phyloP scores from a whole-genome alignment of 495 filamentous ascomycete genomes.

The Penicillium arizonense region DNA sequence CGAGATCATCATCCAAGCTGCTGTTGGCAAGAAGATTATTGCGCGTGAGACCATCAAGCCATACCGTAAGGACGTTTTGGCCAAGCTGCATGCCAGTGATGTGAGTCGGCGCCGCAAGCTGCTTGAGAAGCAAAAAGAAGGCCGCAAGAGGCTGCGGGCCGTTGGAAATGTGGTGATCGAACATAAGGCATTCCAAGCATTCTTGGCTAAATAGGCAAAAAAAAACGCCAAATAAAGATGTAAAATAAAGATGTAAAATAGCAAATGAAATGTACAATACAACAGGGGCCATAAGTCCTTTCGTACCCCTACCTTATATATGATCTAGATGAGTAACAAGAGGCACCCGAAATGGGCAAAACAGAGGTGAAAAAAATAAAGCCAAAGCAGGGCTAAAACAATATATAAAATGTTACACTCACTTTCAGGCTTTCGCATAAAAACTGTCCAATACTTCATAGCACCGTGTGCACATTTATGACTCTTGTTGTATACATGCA shows the following conservation, averaged over 20 bases:
- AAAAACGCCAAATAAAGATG: neutral
- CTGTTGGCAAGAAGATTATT: conserved; percentile 77
- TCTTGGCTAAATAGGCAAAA: conserved; percentile 61
- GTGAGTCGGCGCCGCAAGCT: conserved; percentile 79
- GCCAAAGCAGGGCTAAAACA: too few species aligned
- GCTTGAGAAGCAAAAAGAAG: conserved; percentile 96
- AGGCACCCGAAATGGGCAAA: too few species aligned
- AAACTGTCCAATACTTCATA: too few species aligned
- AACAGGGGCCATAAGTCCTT: neutral
- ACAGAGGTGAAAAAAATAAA: too few species aligned
- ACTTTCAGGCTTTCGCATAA: too few species aligned
- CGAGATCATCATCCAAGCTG: conserved; percentile 93
- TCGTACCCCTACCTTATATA: too few species aligned
- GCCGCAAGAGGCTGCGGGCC: conserved; percentile 76
- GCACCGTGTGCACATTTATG: neutral
- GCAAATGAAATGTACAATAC: conserved; percentile 8
- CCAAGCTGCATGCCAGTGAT: conserved; percentile 92
- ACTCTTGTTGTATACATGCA: neutral
- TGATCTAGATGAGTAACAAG: too few species aligned
- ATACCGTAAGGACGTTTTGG: conserved; percentile 90
- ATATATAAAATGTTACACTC: too few species aligned
- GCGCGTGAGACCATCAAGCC: conserved; percentile 95
- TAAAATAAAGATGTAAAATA: conserved; percentile 11
- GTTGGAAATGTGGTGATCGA: conserved; percentile 85
- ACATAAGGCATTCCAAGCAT: conserved; percentile 88